Evolutionary conservation across 225 moss, liverwort and hornwort genomes (phyloP).

Genomic region (Polytrichum formosum): DNA sequence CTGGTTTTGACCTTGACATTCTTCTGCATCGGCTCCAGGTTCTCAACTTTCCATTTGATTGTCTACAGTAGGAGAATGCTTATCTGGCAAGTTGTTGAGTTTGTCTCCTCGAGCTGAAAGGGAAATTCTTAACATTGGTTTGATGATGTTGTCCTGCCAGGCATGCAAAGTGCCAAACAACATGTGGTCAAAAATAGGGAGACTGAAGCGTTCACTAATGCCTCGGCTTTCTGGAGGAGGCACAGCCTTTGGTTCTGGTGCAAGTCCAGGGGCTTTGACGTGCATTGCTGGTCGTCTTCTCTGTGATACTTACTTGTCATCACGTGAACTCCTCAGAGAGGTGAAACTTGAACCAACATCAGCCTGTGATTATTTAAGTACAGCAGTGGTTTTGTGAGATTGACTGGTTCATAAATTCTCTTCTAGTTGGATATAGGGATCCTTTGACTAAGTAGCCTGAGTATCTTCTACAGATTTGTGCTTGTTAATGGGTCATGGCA

Average conservation of each 20-base stretch:
- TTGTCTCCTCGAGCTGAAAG: too few relatives aligned
- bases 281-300: slow-evolving; percentile 98
- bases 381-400: too few relatives aligned
- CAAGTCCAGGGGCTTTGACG: slow-evolving; percentile 82
- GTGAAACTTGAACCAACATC: slow-evolving; percentile 23
- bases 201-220: slow-evolving; percentile 85
- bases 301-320: slow-evolving; percentile 95
- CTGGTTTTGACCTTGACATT: slow-evolving; percentile 96
- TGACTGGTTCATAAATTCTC: too few relatives aligned
- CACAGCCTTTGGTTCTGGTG: slow-evolving; percentile 91
- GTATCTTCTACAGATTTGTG: neutral
- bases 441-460: too few relatives aligned
- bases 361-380: too few relatives aligned
- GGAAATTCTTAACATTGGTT: neutral
- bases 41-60: neutral
- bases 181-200: slow-evolving; percentile 95
- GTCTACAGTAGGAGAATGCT: too few relatives aligned
- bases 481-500: slow-evolving; percentile 1
- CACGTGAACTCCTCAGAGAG: slow-evolving; percentile 95
- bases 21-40: slow-evolving; percentile 98
- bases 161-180: slow-evolving; percentile 89
- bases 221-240: slow-evolving; percentile 87
- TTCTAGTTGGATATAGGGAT: too few relatives aligned
- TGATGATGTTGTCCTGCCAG: slow-evolving; percentile 37
- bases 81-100: too few relatives aligned